Conservation (phyloP, 2,329 filamentous ascomycete species). For the Trichoderma sp. region DNA sequence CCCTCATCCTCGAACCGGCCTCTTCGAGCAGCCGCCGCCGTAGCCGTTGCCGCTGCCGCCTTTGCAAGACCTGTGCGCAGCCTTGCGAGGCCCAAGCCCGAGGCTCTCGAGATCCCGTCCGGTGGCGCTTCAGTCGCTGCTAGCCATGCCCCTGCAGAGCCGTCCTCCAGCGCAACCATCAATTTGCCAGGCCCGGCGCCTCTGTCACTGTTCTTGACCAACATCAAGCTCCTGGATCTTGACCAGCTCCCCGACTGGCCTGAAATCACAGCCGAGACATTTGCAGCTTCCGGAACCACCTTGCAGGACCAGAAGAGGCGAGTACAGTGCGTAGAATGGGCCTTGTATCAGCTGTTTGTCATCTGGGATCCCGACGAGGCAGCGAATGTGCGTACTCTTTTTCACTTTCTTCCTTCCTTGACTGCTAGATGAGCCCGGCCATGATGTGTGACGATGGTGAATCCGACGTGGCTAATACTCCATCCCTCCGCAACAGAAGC, state of each 20-base stretch:
- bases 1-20: conserved; percentile 19
- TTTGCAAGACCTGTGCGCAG: conserved; percentile 18
- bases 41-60: conserved; percentile 21
- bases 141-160: conserved; percentile 14
- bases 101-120: conserved; percentile 11
- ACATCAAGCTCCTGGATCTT: conserved; percentile 79
- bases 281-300: conserved; percentile 63
- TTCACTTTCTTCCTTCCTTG: background rate
- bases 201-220: conserved; percentile 67
- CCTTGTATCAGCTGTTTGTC: conserved; percentile 81
- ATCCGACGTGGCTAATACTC: conserved; percentile 20
- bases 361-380: conserved; percentile 81
- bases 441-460: conserved; percentile 14
- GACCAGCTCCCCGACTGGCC: conserved; percentile 81
- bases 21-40: conserved; percentile 20
- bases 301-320: conserved; percentile 78
- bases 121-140: background rate
- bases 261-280: conserved; percentile 67
- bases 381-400: conserved; percentile 59
- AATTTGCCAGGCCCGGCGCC: conserved; percentile 31
- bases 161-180: background rate
- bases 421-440: background rate
- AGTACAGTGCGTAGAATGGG: conserved; percentile 84
- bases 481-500: conserved; percentile 62
- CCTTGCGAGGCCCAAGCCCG: conserved; percentile 10